A percentile compares a stretch with the other conserved stretches of the same genome.
Evolutionary conservation across 768 basidiomycete genomes (phyloP).

Genomic region (Rhodotorula diobovata): DNA sequence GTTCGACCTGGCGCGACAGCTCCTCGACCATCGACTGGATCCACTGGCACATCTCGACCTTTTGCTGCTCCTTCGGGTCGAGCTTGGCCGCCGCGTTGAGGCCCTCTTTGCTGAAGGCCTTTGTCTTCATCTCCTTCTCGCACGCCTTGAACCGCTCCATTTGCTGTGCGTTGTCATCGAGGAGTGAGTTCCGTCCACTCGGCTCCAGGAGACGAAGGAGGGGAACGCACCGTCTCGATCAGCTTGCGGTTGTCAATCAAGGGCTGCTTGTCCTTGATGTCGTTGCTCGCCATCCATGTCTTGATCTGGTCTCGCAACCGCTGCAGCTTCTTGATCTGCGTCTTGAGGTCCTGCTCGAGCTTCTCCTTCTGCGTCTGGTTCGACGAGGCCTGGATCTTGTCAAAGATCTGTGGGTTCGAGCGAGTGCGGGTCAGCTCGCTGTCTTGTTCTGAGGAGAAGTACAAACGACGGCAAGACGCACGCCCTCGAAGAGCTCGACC

Average conservation of each 20-base stretch:
- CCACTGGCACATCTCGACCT: constrained; percentile 78
- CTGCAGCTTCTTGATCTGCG: constrained; percentile 95
- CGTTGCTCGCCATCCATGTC: constrained; percentile 93
- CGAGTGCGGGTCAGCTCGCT: background rate
- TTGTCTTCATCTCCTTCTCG: constrained; percentile 99
- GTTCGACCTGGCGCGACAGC: constrained; percentile 85
- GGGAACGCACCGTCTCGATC: constrained; percentile 76
- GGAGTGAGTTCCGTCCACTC: constrained; percentile 12
- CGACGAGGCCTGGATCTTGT: constrained; percentile 93
- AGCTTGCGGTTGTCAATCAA: constrained; percentile 88
- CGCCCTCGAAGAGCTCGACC: constrained; percentile 48
- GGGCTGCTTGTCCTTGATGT: constrained; percentile 96
- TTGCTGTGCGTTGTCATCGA: constrained; percentile 64
- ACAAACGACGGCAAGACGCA: background rate
- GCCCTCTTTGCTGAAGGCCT: constrained; percentile 98
- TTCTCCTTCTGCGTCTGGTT: constrained; percentile 99
- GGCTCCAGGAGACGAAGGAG: constrained; percentile 15
- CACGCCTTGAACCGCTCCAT: constrained; percentile 99
- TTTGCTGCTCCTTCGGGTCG: constrained; percentile 96
- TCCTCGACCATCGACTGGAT: constrained; percentile 84
- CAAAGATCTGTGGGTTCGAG: constrained; percentile 64
- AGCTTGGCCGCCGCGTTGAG: constrained; percentile 87
- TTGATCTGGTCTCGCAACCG: constrained; percentile 80
- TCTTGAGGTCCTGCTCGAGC: constrained; percentile 84
- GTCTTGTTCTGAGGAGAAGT: no score